A percentile compares a stretch with the other conserved stretches of the same genome.
Conservation (phyloP, 192 early-diverging fungal species). For the Phlyctochytrium planicorne region DNA sequence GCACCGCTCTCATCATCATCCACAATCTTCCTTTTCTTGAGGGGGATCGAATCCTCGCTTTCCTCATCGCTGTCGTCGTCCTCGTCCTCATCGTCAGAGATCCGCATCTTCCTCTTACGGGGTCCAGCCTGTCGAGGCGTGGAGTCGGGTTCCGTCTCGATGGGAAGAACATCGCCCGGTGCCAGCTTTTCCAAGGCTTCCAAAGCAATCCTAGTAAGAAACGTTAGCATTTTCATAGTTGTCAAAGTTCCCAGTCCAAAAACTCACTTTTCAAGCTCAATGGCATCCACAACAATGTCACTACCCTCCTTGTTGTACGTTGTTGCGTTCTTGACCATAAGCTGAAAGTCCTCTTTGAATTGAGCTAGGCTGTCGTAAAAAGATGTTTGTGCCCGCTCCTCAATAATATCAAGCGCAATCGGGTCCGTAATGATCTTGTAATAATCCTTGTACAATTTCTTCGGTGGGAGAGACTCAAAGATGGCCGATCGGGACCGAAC, state of each 20-base stretch:
- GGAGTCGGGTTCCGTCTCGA: background rate
- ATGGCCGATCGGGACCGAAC: conserved; percentile 37
- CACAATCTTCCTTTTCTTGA: background rate
- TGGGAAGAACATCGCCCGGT: background rate
- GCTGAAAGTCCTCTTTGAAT: conserved; percentile 73
- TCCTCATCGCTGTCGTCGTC: background rate
- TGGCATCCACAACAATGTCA: conserved; percentile 77
- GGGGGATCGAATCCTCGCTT: background rate
- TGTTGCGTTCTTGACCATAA: conserved; percentile 88
- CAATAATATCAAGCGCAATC: conserved; percentile 78
- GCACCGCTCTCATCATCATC: background rate
- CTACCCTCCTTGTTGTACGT: conserved; percentile 86
- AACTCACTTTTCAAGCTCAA: conserved; percentile 20
- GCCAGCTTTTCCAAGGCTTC: background rate
- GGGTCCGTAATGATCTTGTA: conserved; percentile 77
- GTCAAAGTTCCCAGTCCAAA: background rate
- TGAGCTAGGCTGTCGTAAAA: conserved; percentile 60
- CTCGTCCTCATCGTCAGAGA: background rate
- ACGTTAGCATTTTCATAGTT: background rate
- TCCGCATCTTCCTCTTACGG: background rate
- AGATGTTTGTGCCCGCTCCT: conserved; percentile 57
- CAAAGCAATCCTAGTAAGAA: background rate
- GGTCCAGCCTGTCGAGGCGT: background rate
- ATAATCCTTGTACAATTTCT: conserved; percentile 74
- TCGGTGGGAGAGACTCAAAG: conserved; percentile 73